These are phyloP conservation scores for Rhodamnia rubescens DNA, from an alignment of 345 rosid genomes.

Conservation along the genomic window DNA sequence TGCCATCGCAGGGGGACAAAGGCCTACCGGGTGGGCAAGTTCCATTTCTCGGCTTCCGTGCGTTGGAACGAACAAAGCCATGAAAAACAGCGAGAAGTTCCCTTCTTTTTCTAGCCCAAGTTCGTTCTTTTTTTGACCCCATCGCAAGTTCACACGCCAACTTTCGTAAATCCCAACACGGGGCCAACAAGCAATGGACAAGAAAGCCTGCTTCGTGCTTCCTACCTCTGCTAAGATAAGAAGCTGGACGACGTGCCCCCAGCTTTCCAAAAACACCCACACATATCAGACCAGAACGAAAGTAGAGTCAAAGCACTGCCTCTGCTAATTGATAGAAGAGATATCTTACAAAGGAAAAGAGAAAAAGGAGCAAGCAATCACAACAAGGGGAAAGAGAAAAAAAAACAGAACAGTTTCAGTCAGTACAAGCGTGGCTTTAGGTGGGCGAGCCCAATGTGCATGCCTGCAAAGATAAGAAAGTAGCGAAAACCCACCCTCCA, in stretches of 20 bases:
- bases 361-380: neutral
- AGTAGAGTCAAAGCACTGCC: neutral
- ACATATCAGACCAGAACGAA: neutral
- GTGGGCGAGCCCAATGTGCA: neutral
- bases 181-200: neutral
- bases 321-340: neutral
- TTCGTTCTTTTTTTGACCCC: neutral
- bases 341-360: neutral
- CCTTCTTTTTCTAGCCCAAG: neutral
- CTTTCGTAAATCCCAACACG: neutral
- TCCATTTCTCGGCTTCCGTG: constrained; percentile 10
- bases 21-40: constrained; percentile 10
- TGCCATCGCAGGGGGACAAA: constrained; percentile 17
- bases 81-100: constrained; percentile 12
- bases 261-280: neutral
- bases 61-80: constrained; percentile 13
- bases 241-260: neutral
- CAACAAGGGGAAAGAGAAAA: neutral
- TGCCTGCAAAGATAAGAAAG: neutral
- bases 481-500: neutral
- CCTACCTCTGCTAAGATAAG: neutral
- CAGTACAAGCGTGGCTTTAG: constrained; percentile 10
- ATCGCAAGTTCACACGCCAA: neutral
- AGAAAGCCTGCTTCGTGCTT: neutral
- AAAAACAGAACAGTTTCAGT: neutral